Base-by-base conservation (phyloP, 805 yeast species). In the Phaffomyces opuntiae region DNA sequence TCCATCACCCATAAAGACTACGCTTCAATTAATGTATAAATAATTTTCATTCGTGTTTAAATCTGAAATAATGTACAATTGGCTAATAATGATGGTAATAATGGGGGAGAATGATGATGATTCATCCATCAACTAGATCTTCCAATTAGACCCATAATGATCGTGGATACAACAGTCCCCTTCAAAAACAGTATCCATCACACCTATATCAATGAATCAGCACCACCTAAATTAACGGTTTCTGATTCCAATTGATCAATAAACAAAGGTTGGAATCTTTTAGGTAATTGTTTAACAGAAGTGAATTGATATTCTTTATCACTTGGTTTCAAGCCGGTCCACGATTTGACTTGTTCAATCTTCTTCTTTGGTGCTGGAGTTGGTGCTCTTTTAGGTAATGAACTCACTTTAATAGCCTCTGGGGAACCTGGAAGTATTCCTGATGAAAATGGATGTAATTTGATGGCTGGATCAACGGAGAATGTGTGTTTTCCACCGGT, bases 181-280 rank as follows among this genome's bases (percentile, higher is more conserved):
- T 27, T 27, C 24, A 21, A 21, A 3, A 21, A 21, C 5, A 21
- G 24, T 21, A 5, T 21, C 24, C 5, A 21, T 21, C 24, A 21
- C 24, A 21, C 24, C 11, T 36, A 29, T 34, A 42, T 29, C 17
- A 42, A 24, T 4, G 13, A n/a, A 11, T 19, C 40, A 7, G 96
- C 96, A 54, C 96, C 97, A 46, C 98, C 99, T 44, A 77, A 73
- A 55, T 80, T 76, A 55, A 91, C 78, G 52, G 78, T 75, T 11
- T 86, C 96, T 26, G 84, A 79, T 66, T 91, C 99, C 14, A 54
- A 45, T 17, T 78, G 86, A 37, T 78, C 81, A 25, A 87, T 72
- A 0, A 72, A 67, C 37, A 72, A 68, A 61, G 82, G 85, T 66
- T 83, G 81, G 71, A 85, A 89, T 61, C 93, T 78, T 50, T 66